Evolutionary conservation across 1,284 basidiomycete genomes (phyloP), one percentile per base, ranked within the genome.

Genomic region (Ceratobasidium sp.): DNA sequence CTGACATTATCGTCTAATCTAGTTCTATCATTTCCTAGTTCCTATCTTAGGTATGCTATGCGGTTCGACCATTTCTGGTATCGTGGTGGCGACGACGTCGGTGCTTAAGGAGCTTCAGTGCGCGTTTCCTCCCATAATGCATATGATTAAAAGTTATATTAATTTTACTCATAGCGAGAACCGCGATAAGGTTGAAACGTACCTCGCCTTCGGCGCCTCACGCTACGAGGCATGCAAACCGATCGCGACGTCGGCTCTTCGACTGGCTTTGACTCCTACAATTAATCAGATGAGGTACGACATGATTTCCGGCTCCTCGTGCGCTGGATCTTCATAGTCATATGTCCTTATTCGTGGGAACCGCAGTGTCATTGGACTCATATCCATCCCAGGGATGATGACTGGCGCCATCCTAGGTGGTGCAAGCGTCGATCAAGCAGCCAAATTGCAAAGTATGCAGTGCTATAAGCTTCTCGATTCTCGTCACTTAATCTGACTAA

Each of bases 21-120:
- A 11, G 50, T 32, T n/a, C 30, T 57, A 59, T 38, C 49, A 26
- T 21, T 35, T 59, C 28, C 41, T 72, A 94, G 93, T 95, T 73
- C 93, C 93, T 9, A 87, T 94, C 62, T 85, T 94, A 9, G 93
- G 94, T n/a, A 95, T 95, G 94, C 84, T 95, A 1, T 91, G 93
- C 63, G 93, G 93, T 3, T 88, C 87, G 74, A 90, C 92, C 0
- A 91, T 95, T 72, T 90, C 89, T 0, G 87, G 88, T 0, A 87
- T 94, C 26, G 88, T 92, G 1, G 86, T 95, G 0, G 86, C 89
- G 0, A 83, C 90, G 3, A 87, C 86, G 70, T 89, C 87, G 70
- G 84, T 91, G 13, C 81, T 92, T 55, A 89, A 86, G 77, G 90
- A 92, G 77, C 78, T 92, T 8, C 83, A 87, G 90, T 91, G 75